A percentile compares a stretch with the other conserved stretches of the same genome.
Conservation (phyloP, 2,329 filamentous ascomycete species). For the Clarireedia sp. region DNA sequence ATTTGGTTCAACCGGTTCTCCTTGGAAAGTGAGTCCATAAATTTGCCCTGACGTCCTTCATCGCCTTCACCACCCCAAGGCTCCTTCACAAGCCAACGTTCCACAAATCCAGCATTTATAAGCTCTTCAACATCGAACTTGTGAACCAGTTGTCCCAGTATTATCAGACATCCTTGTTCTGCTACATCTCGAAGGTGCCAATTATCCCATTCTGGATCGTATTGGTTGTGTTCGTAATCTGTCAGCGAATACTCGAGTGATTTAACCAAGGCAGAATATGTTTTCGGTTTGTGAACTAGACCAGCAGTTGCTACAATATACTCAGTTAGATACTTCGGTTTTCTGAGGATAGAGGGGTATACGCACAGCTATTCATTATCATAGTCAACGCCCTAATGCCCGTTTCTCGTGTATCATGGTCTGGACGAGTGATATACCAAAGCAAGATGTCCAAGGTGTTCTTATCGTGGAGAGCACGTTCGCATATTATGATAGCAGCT, state of each 20-base stretch:
- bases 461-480: constrained; percentile 51
- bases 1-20: constrained; percentile 36
- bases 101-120: constrained; percentile 56
- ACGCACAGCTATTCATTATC: constrained; percentile 42
- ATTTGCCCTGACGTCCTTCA: constrained; percentile 46
- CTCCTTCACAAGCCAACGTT: constrained; percentile 67
- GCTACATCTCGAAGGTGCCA: constrained; percentile 54
- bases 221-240: constrained; percentile 42
- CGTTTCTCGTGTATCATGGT: constrained; percentile 51
- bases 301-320: constrained; percentile 15
- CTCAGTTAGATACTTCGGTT: constrained; percentile 6
- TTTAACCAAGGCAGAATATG: constrained; percentile 45
- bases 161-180: constrained; percentile 52
- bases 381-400: constrained; percentile 49
- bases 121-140: constrained; percentile 52
- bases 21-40: constrained; percentile 30
- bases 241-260: constrained; percentile 49
- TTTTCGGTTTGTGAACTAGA: constrained; percentile 24
- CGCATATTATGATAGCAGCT: constrained; percentile 50
- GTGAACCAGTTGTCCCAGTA: constrained; percentile 37
- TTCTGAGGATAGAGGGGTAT: background rate
- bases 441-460: constrained; percentile 44
- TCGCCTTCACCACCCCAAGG: constrained; percentile 53
- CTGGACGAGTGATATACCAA: constrained; percentile 49
- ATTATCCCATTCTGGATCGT: constrained; percentile 54